Conservation (phyloP, 129 eudicot species). For the Apium graveolens region DNA sequence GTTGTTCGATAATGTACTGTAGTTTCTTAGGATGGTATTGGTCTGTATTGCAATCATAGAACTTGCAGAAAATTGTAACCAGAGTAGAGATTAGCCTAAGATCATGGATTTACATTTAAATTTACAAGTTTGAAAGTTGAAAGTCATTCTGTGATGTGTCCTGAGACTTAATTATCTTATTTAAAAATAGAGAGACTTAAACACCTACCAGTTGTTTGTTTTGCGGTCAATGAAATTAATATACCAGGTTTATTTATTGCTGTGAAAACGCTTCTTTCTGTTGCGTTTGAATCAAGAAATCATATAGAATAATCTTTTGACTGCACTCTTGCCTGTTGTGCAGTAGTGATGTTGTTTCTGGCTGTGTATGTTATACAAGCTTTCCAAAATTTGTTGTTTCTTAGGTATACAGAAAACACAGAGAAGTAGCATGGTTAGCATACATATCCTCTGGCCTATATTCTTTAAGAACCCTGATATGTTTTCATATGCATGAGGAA, state of each 20-base stretch:
- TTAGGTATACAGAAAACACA: not conserved
- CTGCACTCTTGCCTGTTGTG: not conserved
- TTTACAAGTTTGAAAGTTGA: too few relatives aligned
- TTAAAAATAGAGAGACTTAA: not conserved
- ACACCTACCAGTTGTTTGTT: not conserved
- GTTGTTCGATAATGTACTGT: not conserved
- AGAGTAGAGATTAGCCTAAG: not conserved
- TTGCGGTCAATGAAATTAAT: not conserved
- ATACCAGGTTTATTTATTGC: not conserved
- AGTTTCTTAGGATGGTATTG: not conserved
- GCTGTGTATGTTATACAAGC: not conserved
- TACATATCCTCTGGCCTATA: not conserved
- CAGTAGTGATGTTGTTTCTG: not conserved
- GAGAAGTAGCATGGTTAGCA: not conserved
- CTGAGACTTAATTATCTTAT: too few relatives aligned
- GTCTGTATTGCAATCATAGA: not conserved
- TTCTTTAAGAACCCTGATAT: not conserved
- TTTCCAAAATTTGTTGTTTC: not conserved
- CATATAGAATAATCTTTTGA: not conserved
- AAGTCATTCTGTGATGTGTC: too few relatives aligned
- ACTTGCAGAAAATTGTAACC: not conserved
- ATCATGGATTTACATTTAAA: not conserved
- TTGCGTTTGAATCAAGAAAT: not conserved
- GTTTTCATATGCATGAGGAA: not conserved
- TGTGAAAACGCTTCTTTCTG: not conserved